Evolutionary conservation across 768 basidiomycete species (phyloP), one percentile per base, ranked within the genome.

Genomic region (Mycena crocata): DNA sequence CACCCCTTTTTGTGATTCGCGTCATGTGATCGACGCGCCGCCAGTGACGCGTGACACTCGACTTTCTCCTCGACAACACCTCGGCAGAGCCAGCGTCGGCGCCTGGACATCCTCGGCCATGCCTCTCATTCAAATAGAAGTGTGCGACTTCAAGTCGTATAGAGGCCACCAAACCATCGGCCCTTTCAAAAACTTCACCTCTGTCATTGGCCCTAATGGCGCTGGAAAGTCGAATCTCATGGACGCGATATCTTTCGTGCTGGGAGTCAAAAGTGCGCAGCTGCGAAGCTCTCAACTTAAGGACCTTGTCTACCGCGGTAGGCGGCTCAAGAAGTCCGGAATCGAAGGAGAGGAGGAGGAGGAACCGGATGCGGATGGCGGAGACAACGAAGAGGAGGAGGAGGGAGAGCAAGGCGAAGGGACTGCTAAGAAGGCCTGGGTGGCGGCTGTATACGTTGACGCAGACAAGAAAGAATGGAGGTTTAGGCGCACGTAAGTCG

Each of bases 221-320:
- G 95, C 97, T 1, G 98, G 98, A 65, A 99, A 99, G 77, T 97
- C 95, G 13, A 99, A 99, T 77, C 89, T 99, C 61, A 99, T 99
- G 98, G 98, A 99, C 76, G 98, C 98, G 56, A 98, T 99, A 70
- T 99, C 98, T 5, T 99, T 99, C 76, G 98, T 99, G 12, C 90
- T 99, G 8, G 98, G 98, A 32, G 93, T 99, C 31, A 95, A 96
- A 83, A 96, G 94, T 66, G 93, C 91, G 2, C 95, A 98, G 69
- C 85, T 99, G 35, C 87, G 97, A 49, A 95, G 93, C 75, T 94
- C 94, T 48, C 96, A 98, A 72, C 83, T 99, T 28, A 96, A 94
- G 74, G 98, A 99, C 77, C 85, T 99, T 44, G 94, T 99, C 6
- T 99, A 99, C 78, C 93, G 98, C 23, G 96, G 95, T n/a, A 73